Evolutionary conservation across 495 filamentous ascomycete genomes (phyloP).

Genomic region (Thozetella sp.): DNA sequence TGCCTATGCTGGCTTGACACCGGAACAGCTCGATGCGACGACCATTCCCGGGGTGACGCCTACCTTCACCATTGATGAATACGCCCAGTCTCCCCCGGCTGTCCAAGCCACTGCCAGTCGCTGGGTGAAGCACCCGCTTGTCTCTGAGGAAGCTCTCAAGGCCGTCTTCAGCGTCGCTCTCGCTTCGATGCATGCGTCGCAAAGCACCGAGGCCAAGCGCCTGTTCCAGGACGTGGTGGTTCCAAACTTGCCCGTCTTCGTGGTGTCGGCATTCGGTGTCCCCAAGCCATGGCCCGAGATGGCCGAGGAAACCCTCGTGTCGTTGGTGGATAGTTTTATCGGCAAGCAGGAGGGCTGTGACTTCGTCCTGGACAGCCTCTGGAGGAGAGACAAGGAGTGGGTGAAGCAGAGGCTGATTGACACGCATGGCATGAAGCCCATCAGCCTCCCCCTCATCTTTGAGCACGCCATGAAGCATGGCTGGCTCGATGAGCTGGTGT

Average conservation of each 20-base stretch:
- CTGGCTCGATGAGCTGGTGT: conserved; percentile 82
- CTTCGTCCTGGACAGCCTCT: conserved; percentile 85
- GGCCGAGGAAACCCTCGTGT: conserved; percentile 54
- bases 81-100: conserved; percentile 68
- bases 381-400: conserved; percentile 85
- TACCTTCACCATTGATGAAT: conserved; percentile 77
- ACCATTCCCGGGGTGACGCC: conserved; percentile 78
- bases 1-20: conserved; percentile 70
- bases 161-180: conserved; percentile 79
- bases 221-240: conserved; percentile 70
- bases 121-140: conserved; percentile 82
- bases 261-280: conserved; percentile 73
- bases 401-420: conserved; percentile 78
- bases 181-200: conserved; percentile 64
- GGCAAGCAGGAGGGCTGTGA: conserved; percentile 60
- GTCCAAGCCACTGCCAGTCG: conserved; percentile 71
- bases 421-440: conserved; percentile 73
- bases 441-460: conserved; percentile 76
- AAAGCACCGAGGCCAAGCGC: conserved; percentile 65
- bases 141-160: conserved; percentile 83
- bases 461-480: conserved; percentile 76
- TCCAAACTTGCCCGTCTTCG: conserved; percentile 71
- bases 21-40: conserved; percentile 76
- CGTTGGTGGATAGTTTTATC: conserved; percentile 53
- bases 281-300: conserved; percentile 56